phyloP scores from a whole-genome alignment of 2,329 filamentous ascomycete genomes.

The Septoria linicola region DNA sequence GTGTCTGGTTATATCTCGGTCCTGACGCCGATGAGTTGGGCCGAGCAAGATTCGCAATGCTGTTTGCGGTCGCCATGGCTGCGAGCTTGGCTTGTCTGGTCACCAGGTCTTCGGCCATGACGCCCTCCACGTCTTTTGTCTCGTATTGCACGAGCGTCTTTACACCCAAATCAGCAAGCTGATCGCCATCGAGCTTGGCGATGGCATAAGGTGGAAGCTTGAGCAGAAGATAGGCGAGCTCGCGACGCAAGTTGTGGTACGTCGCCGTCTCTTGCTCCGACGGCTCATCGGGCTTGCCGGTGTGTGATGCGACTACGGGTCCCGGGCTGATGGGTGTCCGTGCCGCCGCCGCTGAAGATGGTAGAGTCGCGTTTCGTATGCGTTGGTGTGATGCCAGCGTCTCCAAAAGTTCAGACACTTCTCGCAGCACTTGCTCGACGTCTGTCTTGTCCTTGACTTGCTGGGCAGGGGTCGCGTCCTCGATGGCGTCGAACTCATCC shows the following conservation, averaged over 20 bases:
- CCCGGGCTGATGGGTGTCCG: constrained; percentile 56
- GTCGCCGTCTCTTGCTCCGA: constrained; percentile 57
- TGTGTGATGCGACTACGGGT: constrained; percentile 55
- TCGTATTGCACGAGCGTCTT: constrained; percentile 75
- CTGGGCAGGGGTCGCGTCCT: constrained; percentile 27
- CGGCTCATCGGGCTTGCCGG: constrained; percentile 64
- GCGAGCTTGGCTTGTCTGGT: constrained; percentile 44
- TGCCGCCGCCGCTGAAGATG: constrained; percentile 42
- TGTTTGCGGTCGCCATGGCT: constrained; percentile 36
- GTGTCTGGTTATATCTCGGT: constrained; percentile 38
- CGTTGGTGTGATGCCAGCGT: constrained; percentile 76
- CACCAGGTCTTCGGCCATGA: constrained; percentile 78
- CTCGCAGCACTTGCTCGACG: constrained; percentile 57
- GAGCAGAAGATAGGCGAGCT: constrained; percentile 70
- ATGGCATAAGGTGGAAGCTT: constrained; percentile 80
- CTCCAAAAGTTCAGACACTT: constrained; percentile 73
- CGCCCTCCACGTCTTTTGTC: constrained; percentile 70
- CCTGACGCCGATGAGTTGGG: constrained; percentile 30
- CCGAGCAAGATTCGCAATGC: constrained; percentile 33
- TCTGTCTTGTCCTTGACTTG: constrained; percentile 37
- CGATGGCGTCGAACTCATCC: constrained; percentile 32
- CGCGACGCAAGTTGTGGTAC: constrained; percentile 73
- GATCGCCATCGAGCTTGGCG: constrained; percentile 80
- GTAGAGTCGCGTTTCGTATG: constrained; percentile 70
- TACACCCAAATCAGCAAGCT: constrained; percentile 78